A percentile compares a stretch with the other conserved stretches of the same genome.
Conservation (phyloP, 768 basidiomycete species). For the Tricholoma saponaceum region DNA sequence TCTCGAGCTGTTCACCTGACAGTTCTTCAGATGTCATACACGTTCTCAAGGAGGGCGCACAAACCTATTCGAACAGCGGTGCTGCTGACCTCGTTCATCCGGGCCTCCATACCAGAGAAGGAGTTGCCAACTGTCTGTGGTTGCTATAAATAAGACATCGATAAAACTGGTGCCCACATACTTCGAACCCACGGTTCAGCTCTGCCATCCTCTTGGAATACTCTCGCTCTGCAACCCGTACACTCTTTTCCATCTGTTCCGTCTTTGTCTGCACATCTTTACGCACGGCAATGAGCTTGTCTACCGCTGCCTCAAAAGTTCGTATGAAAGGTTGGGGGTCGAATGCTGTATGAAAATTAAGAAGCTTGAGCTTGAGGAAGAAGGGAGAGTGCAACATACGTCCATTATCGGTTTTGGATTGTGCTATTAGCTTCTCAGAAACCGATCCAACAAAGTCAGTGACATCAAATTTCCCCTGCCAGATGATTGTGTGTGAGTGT, state of each 20-base stretch:
- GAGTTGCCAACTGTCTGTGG: conserved; percentile 80
- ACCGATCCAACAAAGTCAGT: conserved; percentile 84
- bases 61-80: conserved; percentile 92
- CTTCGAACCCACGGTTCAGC: conserved; percentile 91
- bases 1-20: conserved; percentile 92
- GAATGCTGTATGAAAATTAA: conserved; percentile 56
- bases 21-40: conserved; percentile 3
- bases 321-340: conserved; percentile 90
- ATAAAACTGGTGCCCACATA: conserved; percentile 28
- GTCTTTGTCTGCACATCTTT: conserved; percentile 90
- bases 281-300: conserved; percentile 80
- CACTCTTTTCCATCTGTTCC: conserved; percentile 89
- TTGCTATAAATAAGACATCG: conserved; percentile 3
- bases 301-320: conserved; percentile 89
- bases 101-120: conserved; percentile 84
- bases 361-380: background rate
- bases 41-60: conserved; percentile 15
- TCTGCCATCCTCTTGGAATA: conserved; percentile 95
- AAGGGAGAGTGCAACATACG: conserved; percentile 40
- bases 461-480: conserved; percentile 84
- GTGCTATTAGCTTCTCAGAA: conserved; percentile 83
- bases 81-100: conserved; percentile 90
- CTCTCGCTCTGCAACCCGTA: conserved; percentile 83
- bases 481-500: conserved; percentile 1
- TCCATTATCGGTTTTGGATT: conserved; percentile 80